Evolutionary conservation across 768 basidiomycete species (phyloP).

Genomic region (Pholiota molesta): DNA sequence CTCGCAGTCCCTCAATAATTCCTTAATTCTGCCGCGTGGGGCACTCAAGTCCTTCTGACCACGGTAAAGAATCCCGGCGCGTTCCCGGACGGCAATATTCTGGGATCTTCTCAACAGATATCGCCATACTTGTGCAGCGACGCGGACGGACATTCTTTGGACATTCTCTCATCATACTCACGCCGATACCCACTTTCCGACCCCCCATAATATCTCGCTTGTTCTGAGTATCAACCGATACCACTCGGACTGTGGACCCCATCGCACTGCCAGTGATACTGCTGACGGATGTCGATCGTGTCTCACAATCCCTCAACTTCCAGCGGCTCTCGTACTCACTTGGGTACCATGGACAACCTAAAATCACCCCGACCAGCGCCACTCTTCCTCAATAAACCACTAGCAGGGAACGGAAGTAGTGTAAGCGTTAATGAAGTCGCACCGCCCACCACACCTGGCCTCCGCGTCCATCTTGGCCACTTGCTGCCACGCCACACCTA

Average conservation of each 20-base stretch:
- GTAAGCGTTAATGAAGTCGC: slow-evolving; percentile 25
- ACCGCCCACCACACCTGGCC: slow-evolving; percentile 24
- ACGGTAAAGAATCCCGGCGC: not conserved
- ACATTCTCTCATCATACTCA: not conserved
- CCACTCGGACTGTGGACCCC: not conserved
- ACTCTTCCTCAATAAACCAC: slow-evolving; percentile 22
- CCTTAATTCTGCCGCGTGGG: not conserved
- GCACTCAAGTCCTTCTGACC: not conserved
- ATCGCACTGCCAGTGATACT: not conserved
- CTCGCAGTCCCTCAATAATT: not conserved
- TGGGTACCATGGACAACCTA: slow-evolving; percentile 1
- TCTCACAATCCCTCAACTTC: not conserved
- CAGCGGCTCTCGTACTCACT: not conserved
- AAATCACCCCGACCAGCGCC: slow-evolving; percentile 8
- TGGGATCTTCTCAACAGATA: not conserved
- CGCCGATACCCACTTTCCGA: not conserved
- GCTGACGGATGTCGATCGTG: not conserved
- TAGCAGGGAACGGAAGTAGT: slow-evolving; percentile 23
- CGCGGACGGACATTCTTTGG: not conserved
- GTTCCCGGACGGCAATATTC: not conserved
- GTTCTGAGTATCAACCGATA: not conserved
- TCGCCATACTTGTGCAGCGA: not conserved
- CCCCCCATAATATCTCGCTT: not conserved
- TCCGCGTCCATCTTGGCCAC: slow-evolving; percentile 64
- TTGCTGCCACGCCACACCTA: slow-evolving; percentile 67